Conservation (phyloP, 2,329 filamentous ascomycete genomes). For the Scedosporium minutisporum region DNA sequence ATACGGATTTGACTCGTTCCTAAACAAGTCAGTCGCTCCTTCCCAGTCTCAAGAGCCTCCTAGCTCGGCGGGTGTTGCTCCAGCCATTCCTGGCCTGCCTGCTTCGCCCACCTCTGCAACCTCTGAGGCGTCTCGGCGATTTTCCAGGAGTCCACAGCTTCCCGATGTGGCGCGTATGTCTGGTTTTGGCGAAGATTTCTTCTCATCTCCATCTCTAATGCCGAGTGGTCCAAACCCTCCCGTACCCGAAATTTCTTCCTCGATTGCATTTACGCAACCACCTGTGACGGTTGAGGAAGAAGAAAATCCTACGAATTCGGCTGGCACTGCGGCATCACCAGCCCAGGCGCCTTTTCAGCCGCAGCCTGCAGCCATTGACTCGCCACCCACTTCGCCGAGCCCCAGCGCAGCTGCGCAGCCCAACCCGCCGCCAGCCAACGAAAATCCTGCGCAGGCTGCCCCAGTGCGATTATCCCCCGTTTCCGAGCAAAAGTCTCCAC, state of each 20-base stretch:
- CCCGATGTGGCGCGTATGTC: conserved; percentile 51
- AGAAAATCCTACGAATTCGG: not conserved
- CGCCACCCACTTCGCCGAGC: not conserved
- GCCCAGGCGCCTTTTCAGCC: not conserved
- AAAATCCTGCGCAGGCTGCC: not conserved
- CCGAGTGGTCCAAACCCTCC: conserved; percentile 16
- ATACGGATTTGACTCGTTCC: conserved; percentile 38
- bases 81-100: not conserved
- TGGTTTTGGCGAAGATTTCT: conserved; percentile 49
- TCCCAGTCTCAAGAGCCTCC: conserved; percentile 7
- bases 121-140: conserved; percentile 14
- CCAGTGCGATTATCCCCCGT: not conserved
- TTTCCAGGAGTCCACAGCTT: conserved; percentile 46
- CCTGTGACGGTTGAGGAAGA: not conserved
- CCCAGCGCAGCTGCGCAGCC: not conserved
- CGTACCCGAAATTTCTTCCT: not conserved
- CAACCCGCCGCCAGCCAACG: not conserved
- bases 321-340: not conserved
- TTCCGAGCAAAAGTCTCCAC: not conserved
- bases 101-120: not conserved
- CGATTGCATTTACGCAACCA: not conserved
- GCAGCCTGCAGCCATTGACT: conserved; percentile 3
- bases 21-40: conserved; percentile 11
- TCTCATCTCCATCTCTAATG: conserved; percentile 25
- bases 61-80: not conserved